Conservation (phyloP, 164 flowering plant species). For the Chimonanthus praecox region DNA sequence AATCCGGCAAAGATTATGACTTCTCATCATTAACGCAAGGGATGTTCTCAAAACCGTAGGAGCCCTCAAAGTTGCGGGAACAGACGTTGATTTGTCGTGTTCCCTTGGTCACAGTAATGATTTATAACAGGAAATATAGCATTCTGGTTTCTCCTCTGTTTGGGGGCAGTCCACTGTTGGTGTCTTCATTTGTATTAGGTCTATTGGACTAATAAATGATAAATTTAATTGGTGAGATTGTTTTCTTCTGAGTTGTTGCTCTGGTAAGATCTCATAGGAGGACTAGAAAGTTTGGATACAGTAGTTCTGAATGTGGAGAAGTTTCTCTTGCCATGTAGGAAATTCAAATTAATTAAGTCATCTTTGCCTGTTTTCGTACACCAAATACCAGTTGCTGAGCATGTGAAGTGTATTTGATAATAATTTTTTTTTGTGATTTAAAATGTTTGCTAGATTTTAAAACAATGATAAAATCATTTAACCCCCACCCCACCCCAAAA, state of each 20-base stretch:
- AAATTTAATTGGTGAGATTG: neutral
- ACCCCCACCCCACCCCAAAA: too few relatives aligned
- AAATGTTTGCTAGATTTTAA: too few relatives aligned
- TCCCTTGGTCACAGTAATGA: neutral
- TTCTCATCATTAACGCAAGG: conserved; percentile 50
- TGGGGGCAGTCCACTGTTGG: conserved; percentile 5
- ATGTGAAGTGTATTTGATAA: too few relatives aligned
- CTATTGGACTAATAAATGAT: conserved; percentile 9
- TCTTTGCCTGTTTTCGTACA: too few relatives aligned
- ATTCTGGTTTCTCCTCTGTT: neutral
- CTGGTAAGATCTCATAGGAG: neutral
- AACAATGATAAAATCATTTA: too few relatives aligned
- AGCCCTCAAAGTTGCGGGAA: neutral
- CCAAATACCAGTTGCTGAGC: too few relatives aligned
- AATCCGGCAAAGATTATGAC: conserved; percentile 49
- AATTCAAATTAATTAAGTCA: too few relatives aligned
- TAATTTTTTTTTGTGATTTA: too few relatives aligned
- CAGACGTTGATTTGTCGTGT: neutral
- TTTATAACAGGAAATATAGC: conserved; percentile 9
- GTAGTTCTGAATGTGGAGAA: neutral
- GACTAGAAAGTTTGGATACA: neutral
- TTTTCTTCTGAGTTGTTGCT: conserved; percentile 1
- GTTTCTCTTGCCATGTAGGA: too few relatives aligned
- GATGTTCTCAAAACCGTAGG: conserved; percentile 52
- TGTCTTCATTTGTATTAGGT: conserved; percentile 11